phyloP scores from a whole-genome alignment of 768 basidiomycete genomes.

The Amanita subjunquillea region DNA sequence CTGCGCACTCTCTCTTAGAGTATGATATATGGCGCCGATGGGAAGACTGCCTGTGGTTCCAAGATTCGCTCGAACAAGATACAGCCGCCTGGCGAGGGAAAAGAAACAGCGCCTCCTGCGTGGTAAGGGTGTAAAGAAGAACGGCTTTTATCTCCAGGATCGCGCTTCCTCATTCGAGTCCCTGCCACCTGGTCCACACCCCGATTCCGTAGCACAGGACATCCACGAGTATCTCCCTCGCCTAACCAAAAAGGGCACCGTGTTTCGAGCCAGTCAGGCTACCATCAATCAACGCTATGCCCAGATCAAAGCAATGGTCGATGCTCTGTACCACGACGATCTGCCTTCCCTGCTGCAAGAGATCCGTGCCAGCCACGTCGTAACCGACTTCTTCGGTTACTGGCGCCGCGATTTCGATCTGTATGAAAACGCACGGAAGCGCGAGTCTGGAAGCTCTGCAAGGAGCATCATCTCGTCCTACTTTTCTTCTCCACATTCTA shows the following conservation, averaged over 20 bases:
- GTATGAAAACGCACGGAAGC: slow-evolving; percentile 24
- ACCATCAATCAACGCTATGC: slow-evolving; percentile 51
- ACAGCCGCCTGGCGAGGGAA: slow-evolving; percentile 47
- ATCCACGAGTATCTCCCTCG: slow-evolving; percentile 58
- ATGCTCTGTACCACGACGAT: slow-evolving; percentile 46
- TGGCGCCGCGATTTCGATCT: slow-evolving; percentile 69
- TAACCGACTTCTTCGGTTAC: slow-evolving; percentile 70
- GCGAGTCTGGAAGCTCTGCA: slow-evolving; percentile 30
- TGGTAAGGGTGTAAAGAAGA: slow-evolving; percentile 71
- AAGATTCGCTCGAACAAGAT: slow-evolving; percentile 62
- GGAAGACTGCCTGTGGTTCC: slow-evolving; percentile 78
- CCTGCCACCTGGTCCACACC: slow-evolving; percentile 75
- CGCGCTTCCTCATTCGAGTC: slow-evolving; percentile 79
- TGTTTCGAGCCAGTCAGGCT: slow-evolving; percentile 64
- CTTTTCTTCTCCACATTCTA: slow-evolving; percentile 35
- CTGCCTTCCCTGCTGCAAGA: slow-evolving; percentile 61
- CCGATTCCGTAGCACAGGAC: slow-evolving; percentile 58
- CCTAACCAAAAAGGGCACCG: slow-evolving; percentile 58
- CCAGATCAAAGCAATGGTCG: slow-evolving; percentile 51
- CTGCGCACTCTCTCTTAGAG: slow-evolving; percentile 26
- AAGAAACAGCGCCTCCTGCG: slow-evolving; percentile 58
- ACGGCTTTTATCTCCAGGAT: slow-evolving; percentile 60
- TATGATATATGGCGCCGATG: slow-evolving; percentile 75
- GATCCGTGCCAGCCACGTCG: slow-evolving; percentile 41
- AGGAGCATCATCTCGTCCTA: slow-evolving; percentile 50